Evolutionary conservation across 257 asterid species (phyloP).

Genomic region (Solanum acaule): DNA sequence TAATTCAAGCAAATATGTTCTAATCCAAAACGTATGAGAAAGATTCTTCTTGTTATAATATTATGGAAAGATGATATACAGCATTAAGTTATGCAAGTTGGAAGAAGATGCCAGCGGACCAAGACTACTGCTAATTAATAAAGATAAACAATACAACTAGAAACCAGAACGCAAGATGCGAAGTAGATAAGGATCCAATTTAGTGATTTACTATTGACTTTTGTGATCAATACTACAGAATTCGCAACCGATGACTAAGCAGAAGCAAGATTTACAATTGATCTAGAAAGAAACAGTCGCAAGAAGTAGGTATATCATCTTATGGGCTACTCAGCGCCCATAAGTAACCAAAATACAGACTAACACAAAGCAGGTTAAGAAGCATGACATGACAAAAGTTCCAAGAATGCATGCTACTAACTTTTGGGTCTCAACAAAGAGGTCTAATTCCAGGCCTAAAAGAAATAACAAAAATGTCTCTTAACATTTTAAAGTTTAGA

Average conservation of each 20-base stretch:
- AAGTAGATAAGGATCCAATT: background rate
- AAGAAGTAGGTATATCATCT: background rate
- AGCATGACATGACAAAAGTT: background rate
- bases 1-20: conserved; percentile 8
- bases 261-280: background rate
- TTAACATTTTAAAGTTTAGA: background rate
- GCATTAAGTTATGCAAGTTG: background rate
- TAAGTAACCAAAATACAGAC: background rate
- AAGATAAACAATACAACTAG: background rate
- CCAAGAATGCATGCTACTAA: background rate
- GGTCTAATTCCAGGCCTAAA: too few species aligned
- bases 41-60: background rate
- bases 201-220: background rate
- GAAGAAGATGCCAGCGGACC: background rate
- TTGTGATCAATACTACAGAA: background rate
- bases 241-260: background rate
- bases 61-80: background rate
- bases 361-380: background rate
- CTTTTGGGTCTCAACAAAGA: background rate
- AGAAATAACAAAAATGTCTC: too few species aligned
- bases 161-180: background rate
- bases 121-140: background rate
- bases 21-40: background rate
- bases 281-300: background rate
- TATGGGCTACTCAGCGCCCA: background rate